Evolutionary conservation across 495 filamentous ascomycete genomes (phyloP).

Genomic region (Tuber aestivum): DNA sequence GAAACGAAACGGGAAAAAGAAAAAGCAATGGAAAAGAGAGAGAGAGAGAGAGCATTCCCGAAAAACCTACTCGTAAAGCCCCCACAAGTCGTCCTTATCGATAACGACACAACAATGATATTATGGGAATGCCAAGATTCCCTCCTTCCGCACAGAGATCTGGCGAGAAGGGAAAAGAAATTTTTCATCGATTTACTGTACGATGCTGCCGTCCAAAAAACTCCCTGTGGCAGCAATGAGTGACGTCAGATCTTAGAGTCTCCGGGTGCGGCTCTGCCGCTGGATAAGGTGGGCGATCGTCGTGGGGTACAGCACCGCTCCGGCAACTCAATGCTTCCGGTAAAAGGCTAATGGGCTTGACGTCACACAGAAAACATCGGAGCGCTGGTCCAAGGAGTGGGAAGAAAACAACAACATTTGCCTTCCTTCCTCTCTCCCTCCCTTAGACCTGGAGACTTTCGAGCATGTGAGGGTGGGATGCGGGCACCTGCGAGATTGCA

Average conservation of each 20-base stretch:
- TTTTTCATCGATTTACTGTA: no score
- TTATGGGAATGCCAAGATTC: no score
- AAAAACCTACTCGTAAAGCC: no score
- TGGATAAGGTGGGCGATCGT: not conserved
- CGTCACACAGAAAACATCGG: slow-evolving; percentile 19
- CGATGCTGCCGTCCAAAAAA: not conserved
- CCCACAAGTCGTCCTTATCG: no score
- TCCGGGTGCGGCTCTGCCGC: slow-evolving; percentile 11
- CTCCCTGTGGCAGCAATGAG: not conserved
- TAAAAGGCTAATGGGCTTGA: slow-evolving; percentile 10
- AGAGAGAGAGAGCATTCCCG: no score
- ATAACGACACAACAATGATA: no score
- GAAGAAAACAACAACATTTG: not conserved
- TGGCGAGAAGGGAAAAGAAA: not conserved
- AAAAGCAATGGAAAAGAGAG: no score
- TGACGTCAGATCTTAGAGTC: slow-evolving; percentile 19
- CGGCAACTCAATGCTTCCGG: slow-evolving; percentile 10
- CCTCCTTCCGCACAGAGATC: not conserved
- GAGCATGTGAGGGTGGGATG: not conserved
- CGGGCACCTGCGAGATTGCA: not conserved
- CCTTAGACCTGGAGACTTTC: not conserved
- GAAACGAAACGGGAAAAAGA: no score
- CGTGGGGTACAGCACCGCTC: slow-evolving; percentile 6
- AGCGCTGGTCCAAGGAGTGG: not conserved
- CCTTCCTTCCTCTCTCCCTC: not conserved